Evolutionary conservation across 176 grass and related monocot genomes (phyloP).

Genomic region (Saccharum officinarum): DNA sequence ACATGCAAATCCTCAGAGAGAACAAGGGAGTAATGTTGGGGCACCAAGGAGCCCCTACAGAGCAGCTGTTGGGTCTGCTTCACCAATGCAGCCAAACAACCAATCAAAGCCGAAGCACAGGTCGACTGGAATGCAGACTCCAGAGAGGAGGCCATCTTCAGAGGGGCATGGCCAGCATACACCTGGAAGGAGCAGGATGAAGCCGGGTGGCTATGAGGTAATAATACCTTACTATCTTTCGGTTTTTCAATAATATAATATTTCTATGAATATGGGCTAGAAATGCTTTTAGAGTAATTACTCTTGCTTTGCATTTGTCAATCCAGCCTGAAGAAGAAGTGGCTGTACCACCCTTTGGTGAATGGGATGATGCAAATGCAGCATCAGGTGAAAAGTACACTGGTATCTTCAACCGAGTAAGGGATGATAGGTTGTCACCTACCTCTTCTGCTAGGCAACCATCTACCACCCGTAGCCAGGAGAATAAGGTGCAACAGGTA

Average conservation of each 20-base stretch:
- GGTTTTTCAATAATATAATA: not conserved
- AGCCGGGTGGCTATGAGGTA: constrained; percentile 31
- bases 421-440: constrained; percentile 45
- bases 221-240: not conserved
- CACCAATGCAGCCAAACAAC: constrained; percentile 42
- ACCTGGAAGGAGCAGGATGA: constrained; percentile 49
- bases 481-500: constrained; percentile 49
- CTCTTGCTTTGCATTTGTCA: constrained; percentile 7
- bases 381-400: constrained; percentile 61
- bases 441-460: constrained; percentile 37
- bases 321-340: constrained; percentile 49
- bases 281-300: constrained; percentile 14
- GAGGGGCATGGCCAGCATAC: constrained; percentile 46
- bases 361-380: constrained; percentile 60
- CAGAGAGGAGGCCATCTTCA: constrained; percentile 33
- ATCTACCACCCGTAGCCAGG: not conserved
- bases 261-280: not conserved
- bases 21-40: constrained; percentile 13
- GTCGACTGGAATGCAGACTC: constrained; percentile 43
- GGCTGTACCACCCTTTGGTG: constrained; percentile 63
- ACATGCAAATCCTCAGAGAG: constrained; percentile 19
- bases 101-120: constrained; percentile 18
- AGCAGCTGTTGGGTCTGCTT: constrained; percentile 35
- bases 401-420: constrained; percentile 65
- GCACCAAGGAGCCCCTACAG: constrained; percentile 43